These are phyloP conservation scores for Rhodotorula mucilaginosa DNA, from an alignment of 1,284 basidiomycete species.

Conservation along the genomic window DNA sequence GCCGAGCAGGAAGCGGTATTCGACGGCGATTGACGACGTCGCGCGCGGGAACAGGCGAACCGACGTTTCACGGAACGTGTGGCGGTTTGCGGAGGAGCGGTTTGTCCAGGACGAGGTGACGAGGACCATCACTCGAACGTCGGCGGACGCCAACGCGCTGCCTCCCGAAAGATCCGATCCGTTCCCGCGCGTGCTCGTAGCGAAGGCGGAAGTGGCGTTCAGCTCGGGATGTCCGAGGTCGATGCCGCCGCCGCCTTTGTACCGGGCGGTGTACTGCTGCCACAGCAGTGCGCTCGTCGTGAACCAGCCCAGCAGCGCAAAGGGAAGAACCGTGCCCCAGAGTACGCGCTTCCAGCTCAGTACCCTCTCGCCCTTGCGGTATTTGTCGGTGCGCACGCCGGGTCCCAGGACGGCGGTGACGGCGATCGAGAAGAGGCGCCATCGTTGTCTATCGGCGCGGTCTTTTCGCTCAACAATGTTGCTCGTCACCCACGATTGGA, in stretches of 20 bases:
- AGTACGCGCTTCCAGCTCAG: slow-evolving; percentile 38
- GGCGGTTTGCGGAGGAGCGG: slow-evolving; percentile 23
- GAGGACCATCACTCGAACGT: slow-evolving; percentile 34
- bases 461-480: slow-evolving; percentile 42
- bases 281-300: slow-evolving; percentile 31
- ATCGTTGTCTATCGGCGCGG: slow-evolving; percentile 27
- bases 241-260: slow-evolving; percentile 35
- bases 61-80: slow-evolving; percentile 33
- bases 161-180: neutral
- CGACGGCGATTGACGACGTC: slow-evolving; percentile 15
- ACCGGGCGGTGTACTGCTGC: slow-evolving; percentile 36
- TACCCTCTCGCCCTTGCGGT: slow-evolving; percentile 35
- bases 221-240: slow-evolving; percentile 13
- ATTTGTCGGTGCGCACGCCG: slow-evolving; percentile 38
- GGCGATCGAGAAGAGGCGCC: slow-evolving; percentile 20
- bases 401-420: slow-evolving; percentile 37
- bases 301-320: slow-evolving; percentile 35
- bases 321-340: slow-evolving; percentile 38
- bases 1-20: slow-evolving; percentile 39
- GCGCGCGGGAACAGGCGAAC: slow-evolving; percentile 26
- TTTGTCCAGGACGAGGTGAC: slow-evolving; percentile 37
- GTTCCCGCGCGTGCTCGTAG: neutral
- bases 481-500: slow-evolving; percentile 40
- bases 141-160: neutral
- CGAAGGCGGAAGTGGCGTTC: neutral